phyloP scores from a whole-genome alignment of 106 monocot species.

The Hemerocallis citrina region DNA sequence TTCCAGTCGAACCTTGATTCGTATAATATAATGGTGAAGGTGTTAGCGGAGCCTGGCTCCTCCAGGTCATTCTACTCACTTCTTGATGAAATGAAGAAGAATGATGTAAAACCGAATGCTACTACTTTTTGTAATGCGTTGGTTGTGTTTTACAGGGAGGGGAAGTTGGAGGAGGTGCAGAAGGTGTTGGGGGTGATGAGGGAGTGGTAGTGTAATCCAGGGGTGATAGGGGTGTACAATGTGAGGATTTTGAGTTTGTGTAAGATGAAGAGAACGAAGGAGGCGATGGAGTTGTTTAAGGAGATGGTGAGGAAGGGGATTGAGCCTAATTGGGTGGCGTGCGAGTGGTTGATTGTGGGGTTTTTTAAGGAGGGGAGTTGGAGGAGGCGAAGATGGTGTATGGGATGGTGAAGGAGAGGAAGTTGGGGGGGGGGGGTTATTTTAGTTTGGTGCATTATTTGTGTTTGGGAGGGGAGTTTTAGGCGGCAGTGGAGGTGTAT shows the following conservation, averaged over 20 bases:
- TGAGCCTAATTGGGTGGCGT: slow-evolving; percentile 54
- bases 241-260: slow-evolving; percentile 56
- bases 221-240: slow-evolving; percentile 56
- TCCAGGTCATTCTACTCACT: no score
- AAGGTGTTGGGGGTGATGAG: no score
- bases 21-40: no score
- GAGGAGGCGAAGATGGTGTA: slow-evolving; percentile 56
- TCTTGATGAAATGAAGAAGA: no score
- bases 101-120: no score
- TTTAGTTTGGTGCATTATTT: slow-evolving; percentile 54
- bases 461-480: slow-evolving; percentile 62
- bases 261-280: slow-evolving; percentile 33
- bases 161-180: no score
- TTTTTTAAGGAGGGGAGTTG: slow-evolving; percentile 63
- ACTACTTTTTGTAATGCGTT: no score
- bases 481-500: slow-evolving; percentile 42
- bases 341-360: slow-evolving; percentile 55
- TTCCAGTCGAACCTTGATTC: no score
- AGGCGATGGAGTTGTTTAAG: slow-evolving; percentile 43
- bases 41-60: slow-evolving; percentile 48
- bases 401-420: slow-evolving; percentile 42
- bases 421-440: slow-evolving; percentile 56
- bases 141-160: no score
- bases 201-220: no score
- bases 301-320: slow-evolving; percentile 41